Evolutionary conservation across 1,139 yeast genomes (phyloP).

Genomic region (Yamadazyma triangularis): DNA sequence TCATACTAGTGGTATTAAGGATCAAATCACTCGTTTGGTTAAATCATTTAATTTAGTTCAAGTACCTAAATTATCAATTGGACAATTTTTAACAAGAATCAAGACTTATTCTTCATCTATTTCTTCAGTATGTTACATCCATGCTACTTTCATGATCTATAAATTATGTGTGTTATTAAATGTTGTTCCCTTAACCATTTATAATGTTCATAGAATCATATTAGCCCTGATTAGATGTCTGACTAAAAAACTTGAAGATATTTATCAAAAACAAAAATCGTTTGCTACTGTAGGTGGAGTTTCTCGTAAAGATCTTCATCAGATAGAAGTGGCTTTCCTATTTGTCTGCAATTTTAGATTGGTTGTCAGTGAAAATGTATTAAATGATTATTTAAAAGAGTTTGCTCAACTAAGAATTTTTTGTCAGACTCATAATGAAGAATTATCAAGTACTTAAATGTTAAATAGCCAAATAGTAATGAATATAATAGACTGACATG

Average conservation of each 20-base stretch:
- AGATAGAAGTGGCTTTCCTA: constrained; percentile 39
- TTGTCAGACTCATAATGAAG: constrained; percentile 8
- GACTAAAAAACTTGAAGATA: constrained; percentile 41
- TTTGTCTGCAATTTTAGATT: constrained; percentile 38
- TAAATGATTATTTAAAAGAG: constrained; percentile 27
- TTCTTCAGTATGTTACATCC: constrained; percentile 38
- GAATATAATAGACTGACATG: too few relatives aligned
- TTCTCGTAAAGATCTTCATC: constrained; percentile 31
- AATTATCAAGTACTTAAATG: constrained; percentile 1
- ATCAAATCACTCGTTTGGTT: constrained; percentile 26
- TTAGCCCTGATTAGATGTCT: constrained; percentile 43
- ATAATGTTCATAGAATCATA: constrained; percentile 36
- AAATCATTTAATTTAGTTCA: constrained; percentile 32
- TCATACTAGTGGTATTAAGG: constrained; percentile 10
- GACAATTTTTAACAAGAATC: constrained; percentile 33
- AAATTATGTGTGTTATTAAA: constrained; percentile 32
- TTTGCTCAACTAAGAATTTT: constrained; percentile 8
- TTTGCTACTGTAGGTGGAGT: constrained; percentile 47
- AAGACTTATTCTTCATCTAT: constrained; percentile 40
- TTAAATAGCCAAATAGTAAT: neutral
- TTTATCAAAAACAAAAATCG: constrained; percentile 39
- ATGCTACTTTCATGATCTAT: constrained; percentile 36
- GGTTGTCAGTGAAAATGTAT: constrained; percentile 30
- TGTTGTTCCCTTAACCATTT: constrained; percentile 26
- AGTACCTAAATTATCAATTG: constrained; percentile 33